These are phyloP conservation scores for Martiniozyma abietophila DNA, from an alignment of 805 yeast species.

Conservation along the genomic window DNA sequence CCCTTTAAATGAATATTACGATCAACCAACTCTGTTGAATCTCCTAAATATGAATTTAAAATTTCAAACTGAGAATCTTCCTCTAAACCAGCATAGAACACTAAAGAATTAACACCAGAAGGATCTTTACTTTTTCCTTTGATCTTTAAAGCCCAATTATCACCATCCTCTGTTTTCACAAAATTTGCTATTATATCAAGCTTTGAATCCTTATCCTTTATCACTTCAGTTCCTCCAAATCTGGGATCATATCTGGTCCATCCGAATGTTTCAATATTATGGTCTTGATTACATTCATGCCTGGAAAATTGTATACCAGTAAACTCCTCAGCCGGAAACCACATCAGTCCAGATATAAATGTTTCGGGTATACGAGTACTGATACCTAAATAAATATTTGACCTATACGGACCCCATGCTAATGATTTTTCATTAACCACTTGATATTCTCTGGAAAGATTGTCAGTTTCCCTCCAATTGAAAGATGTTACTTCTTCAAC, in stretches of 20 bases:
- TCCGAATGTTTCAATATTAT: conserved; percentile 63
- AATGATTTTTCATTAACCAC: conserved; percentile 40
- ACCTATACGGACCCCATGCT: conserved; percentile 90
- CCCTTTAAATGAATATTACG: conserved; percentile 40
- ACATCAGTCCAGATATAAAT: conserved; percentile 71
- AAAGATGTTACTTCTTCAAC: conserved; percentile 4
- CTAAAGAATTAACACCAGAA: conserved; percentile 48
- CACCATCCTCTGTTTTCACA: conserved; percentile 60
- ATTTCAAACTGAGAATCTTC: conserved; percentile 39
- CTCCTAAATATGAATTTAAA: conserved; percentile 22
- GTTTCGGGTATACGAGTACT: conserved; percentile 75
- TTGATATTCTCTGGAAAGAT: conserved; percentile 20
- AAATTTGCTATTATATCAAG: conserved; percentile 61
- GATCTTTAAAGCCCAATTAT: conserved; percentile 72
- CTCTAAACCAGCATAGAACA: conserved; percentile 75
- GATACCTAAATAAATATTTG: conserved; percentile 78
- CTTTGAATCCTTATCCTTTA: conserved; percentile 57
- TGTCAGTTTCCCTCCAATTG: conserved; percentile 9
- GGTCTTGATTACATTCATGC: conserved; percentile 68
- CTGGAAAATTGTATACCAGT: conserved; percentile 48
- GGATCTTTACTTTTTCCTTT: conserved; percentile 52
- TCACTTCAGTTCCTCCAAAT: conserved; percentile 70
- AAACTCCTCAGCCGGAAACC: conserved; percentile 65
- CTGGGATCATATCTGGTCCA: conserved; percentile 90
- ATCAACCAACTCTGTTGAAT: conserved; percentile 21